A percentile compares a stretch with the other conserved stretches of the same genome.
phyloP scores from a whole-genome alignment of 345 rosid genomes.

The Tarenaya hassleriana region DNA sequence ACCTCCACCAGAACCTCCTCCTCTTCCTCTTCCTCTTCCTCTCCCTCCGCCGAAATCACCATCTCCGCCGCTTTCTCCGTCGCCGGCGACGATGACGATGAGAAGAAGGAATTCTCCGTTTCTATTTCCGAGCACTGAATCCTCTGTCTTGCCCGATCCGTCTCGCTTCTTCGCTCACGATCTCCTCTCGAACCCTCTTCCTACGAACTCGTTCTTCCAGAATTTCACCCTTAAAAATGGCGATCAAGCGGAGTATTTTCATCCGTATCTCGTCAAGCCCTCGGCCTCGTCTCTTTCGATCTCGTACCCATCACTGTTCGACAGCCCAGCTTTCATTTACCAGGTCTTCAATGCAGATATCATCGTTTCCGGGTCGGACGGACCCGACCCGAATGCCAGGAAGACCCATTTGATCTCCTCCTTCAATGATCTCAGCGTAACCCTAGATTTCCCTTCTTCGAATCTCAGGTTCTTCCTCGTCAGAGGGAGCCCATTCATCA shows the following conservation, averaged over 20 bases:
- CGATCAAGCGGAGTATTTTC: conserved; percentile 80
- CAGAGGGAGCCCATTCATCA: conserved; percentile 81
- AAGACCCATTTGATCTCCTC: conserved; percentile 58
- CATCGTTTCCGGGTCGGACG: conserved; percentile 45
- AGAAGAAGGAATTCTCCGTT: conserved; percentile 35
- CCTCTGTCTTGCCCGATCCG: conserved; percentile 79
- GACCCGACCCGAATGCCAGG: conserved; percentile 26
- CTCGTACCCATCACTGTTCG: conserved; percentile 63
- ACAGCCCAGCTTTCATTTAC: conserved; percentile 54
- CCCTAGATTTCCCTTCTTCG: conserved; percentile 67
- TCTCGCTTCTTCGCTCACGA: conserved; percentile 56
- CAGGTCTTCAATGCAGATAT: conserved; percentile 62
- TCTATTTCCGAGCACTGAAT: conserved; percentile 53
- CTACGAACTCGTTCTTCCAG: conserved; percentile 88
- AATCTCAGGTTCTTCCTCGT: conserved; percentile 71
- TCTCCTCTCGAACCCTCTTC: conserved; percentile 76
- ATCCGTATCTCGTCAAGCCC: conserved; percentile 81
- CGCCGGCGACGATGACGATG: conserved; percentile 19
- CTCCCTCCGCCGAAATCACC: conserved; percentile 8
- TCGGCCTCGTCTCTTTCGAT: conserved; percentile 54
- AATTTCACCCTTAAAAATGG: conserved; percentile 82
- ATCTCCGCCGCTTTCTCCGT: conserved; percentile 28
- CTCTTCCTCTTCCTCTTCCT: neutral
- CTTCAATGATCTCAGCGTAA: conserved; percentile 64
- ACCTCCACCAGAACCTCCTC: conserved; percentile 24